These are phyloP conservation scores for Oryza longistaminata DNA, from an alignment of 176 grass and related monocot species.

Conservation along the genomic window DNA sequence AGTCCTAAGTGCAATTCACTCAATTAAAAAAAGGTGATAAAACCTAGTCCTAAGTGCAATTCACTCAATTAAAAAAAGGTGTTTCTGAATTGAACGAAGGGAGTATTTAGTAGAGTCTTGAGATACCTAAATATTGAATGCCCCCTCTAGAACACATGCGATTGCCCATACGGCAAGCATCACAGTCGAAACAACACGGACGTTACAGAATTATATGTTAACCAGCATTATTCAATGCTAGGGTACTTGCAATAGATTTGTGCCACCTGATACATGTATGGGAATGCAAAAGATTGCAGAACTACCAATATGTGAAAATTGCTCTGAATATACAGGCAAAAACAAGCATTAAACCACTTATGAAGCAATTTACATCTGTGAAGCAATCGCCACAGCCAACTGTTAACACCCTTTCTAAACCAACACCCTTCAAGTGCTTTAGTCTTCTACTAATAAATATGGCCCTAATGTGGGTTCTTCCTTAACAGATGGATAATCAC, in stretches of 20 bases:
- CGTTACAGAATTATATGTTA: constrained; percentile 8
- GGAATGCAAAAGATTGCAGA: constrained; percentile 40
- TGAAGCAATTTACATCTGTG: constrained; percentile 56
- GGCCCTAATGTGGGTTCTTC: constrained; percentile 33
- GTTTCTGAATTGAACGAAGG: too few relatives aligned
- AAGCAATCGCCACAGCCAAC: constrained; percentile 41
- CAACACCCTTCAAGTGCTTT: constrained; percentile 39
- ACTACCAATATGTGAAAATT: constrained; percentile 29
- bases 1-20: too few relatives aligned
- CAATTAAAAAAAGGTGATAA: too few relatives aligned
- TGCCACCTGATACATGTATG: constrained; percentile 47
- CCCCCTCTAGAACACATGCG: neutral
- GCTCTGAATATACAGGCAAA: constrained; percentile 56
- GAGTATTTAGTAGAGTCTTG: neutral
- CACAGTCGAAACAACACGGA: neutral
- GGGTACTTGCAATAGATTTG: constrained; percentile 29
- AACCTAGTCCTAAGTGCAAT: too few relatives aligned
- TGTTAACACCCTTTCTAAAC: constrained; percentile 6
- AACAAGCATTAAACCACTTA: constrained; percentile 49
- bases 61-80: too few relatives aligned
- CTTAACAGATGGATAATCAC: constrained; percentile 40
- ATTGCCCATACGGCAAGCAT: neutral
- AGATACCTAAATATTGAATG: neutral
- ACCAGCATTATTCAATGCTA: constrained; percentile 26
- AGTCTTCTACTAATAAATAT: constrained; percentile 41